Conservation (phyloP, 192 early-diverging fungal species). For the Umbelopsis isabellina region DNA sequence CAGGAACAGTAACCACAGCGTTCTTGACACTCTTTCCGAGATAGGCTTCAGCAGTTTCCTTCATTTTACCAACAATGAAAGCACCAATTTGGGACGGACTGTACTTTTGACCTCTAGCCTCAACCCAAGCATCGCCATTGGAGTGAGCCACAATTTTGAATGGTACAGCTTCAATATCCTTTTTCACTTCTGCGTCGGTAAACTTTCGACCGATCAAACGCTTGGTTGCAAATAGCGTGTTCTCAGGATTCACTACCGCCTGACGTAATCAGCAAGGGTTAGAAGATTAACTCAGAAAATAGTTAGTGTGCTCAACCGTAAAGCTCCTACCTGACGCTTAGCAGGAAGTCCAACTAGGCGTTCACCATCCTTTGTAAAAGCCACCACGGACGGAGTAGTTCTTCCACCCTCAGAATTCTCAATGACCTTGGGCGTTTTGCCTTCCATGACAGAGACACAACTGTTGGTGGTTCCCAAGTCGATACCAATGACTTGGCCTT, state of each 20-base stretch:
- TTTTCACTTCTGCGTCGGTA: slow-evolving; percentile 85
- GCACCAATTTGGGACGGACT: slow-evolving; percentile 95
- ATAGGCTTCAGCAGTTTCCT: slow-evolving; percentile 89
- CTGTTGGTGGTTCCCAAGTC: slow-evolving; percentile 96
- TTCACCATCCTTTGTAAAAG: slow-evolving; percentile 91
- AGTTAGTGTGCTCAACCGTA: neutral
- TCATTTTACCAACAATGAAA: slow-evolving; percentile 99
- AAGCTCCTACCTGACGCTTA: slow-evolving; percentile 78
- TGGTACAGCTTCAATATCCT: slow-evolving; percentile 87
- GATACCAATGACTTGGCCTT: slow-evolving; percentile 84
- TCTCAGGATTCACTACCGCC: slow-evolving; percentile 98
- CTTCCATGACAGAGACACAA: slow-evolving; percentile 94
- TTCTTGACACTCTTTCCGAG: slow-evolving; percentile 84
- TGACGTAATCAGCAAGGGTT: slow-evolving; percentile 25
- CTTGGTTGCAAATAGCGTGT: slow-evolving; percentile 98
- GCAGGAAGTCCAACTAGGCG: slow-evolving; percentile 94
- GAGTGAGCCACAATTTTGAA: slow-evolving; percentile 95
- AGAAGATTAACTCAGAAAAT: neutral
- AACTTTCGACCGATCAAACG: slow-evolving; percentile 95
- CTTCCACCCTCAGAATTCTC: slow-evolving; percentile 89
- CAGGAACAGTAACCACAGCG: slow-evolving; percentile 91
- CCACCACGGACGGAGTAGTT: slow-evolving; percentile 90
- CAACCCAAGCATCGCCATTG: slow-evolving; percentile 99
- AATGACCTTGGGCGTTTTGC: slow-evolving; percentile 87
- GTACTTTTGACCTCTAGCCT: slow-evolving; percentile 93